Percentiles rank a stretch among this genome's conserved stretches.
These are phyloP conservation scores for Pythium chondricola DNA, from an alignment of 352 stramenopile species.

Conservation along the genomic window DNA sequence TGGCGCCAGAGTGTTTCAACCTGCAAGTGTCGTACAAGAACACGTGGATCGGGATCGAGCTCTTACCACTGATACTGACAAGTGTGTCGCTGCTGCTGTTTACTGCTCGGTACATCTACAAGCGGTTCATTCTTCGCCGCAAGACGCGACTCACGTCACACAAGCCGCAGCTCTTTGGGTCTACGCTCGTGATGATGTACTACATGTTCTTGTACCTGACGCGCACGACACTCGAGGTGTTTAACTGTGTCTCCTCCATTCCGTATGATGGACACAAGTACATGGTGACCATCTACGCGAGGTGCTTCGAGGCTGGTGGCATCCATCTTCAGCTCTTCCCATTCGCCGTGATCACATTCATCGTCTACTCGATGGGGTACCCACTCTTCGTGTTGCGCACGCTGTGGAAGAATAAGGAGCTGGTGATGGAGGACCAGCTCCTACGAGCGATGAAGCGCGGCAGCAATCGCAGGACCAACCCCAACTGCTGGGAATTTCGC, in stretches of 20 bases:
- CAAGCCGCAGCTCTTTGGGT: slow-evolving; percentile 61
- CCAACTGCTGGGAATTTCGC: slow-evolving; percentile 64
- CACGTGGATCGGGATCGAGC: slow-evolving; percentile 65
- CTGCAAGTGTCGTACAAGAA: slow-evolving; percentile 64
- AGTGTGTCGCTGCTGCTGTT: slow-evolving; percentile 40
- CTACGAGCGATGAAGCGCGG: slow-evolving; percentile 49
- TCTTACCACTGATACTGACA: slow-evolving; percentile 44
- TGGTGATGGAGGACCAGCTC: slow-evolving; percentile 69
- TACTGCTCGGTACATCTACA: slow-evolving; percentile 45
- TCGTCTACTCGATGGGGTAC: slow-evolving; percentile 70
- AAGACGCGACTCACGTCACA: slow-evolving; percentile 53
- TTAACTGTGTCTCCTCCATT: slow-evolving; percentile 68
- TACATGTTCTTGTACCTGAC: slow-evolving; percentile 79
- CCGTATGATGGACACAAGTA: slow-evolving; percentile 60
- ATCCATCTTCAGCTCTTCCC: slow-evolving; percentile 63
- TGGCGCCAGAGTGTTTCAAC: slow-evolving; percentile 75
- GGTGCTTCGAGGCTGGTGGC: slow-evolving; percentile 49
- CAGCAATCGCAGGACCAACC: slow-evolving; percentile 51
- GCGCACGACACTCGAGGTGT: slow-evolving; percentile 63
- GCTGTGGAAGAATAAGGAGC: slow-evolving; percentile 38
- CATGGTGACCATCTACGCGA: slow-evolving; percentile 63
- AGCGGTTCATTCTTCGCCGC: slow-evolving; percentile 42
- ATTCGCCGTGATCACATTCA: slow-evolving; percentile 49
- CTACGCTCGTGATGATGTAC: slow-evolving; percentile 78
- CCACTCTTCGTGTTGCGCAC: slow-evolving; percentile 65